Base-by-base conservation (phyloP, 2,329 filamentous ascomycete genomes). In the Botrytis porri region DNA sequence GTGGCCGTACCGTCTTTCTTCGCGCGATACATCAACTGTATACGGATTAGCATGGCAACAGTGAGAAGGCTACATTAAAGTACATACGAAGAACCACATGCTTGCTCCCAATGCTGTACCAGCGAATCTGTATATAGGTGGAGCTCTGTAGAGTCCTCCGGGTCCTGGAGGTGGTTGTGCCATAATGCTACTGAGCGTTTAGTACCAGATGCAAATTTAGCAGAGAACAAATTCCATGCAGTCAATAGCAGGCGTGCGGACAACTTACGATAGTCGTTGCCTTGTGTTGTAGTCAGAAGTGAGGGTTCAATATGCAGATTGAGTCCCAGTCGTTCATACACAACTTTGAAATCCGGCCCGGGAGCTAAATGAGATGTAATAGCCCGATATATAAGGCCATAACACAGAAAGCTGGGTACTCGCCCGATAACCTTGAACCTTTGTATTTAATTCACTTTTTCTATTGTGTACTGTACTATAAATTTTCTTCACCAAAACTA, bases 11-110 rank as follows among this genome's bases (percentile, higher is more conserved):
- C 95, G 81, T 99, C 96, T 86, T 98, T 92, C 89, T 95, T 97
- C 80, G 94, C 94, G 80, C 96, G 90, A 86, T 98, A 98, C 90
- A 98, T 94, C 81, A 98, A 85, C 95, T 97, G 80, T 54, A 74
- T n/a, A 43, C 25, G 32, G 5, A 29, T 79, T 60, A 80, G 75
- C 70, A 72, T 65, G 25, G 4, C n/a, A 35, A 2, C n/a, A 22
- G 22, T 8, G 22, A 20, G 3, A 20, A 64, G n/a, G 12, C 39
- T 10, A 63, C 4, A 18, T 9, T 25, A 39, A 73, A 65, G 74
- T 72, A 86, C 92, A 81, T 89, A 98, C 95, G 83, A 96, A 99
- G 85, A 99, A 98, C 96, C 96, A 99, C 96, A 98, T 99, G 85
- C 92, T 93, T 72, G 96, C 96, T 78, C 94, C 93, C 76, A 99